A percentile compares a stretch with the other conserved stretches of the same genome.
These are phyloP conservation scores for Cavenderia fasciculata DNA, from an alignment of 78 protist genomes.

Conservation along the genomic window DNA sequence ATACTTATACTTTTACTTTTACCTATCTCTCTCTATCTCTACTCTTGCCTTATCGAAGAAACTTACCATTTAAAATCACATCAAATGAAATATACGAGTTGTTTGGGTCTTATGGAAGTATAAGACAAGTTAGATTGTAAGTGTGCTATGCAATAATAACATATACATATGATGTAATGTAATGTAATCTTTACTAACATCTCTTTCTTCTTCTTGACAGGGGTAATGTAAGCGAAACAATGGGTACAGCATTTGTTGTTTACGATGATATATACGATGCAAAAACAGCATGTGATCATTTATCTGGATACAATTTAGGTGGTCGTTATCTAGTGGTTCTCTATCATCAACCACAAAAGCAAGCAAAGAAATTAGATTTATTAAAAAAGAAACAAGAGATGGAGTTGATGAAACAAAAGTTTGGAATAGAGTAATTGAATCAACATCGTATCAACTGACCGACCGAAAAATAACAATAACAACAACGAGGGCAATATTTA, in stretches of 20 bases:
- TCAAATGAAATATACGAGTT: conserved; percentile 94
- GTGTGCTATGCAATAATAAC: no score
- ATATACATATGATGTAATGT: no score
- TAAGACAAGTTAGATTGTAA: no score
- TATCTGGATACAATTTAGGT: conserved; percentile 94
- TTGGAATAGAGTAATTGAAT: conserved; percentile 48
- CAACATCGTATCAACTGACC: no score
- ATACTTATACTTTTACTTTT: no score
- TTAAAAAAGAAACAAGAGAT: conserved; percentile 77
- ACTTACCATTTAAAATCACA: conserved; percentile 95
- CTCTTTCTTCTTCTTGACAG: no score
- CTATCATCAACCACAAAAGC: conserved; percentile 86
- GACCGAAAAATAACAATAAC: no score
- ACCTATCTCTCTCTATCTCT: no score
- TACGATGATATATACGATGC: conserved; percentile 99
- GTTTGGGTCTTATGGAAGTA: no score
- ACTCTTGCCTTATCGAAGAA: conserved; percentile 27
- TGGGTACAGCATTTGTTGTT: conserved; percentile 98
- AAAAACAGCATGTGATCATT: conserved; percentile 96
- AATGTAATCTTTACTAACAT: no score
- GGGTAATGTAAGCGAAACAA: conserved; percentile 93
- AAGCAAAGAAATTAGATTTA: conserved; percentile 80
- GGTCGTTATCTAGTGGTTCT: conserved; percentile 92
- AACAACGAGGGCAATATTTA: no score
- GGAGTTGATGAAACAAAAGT: conserved; percentile 62